Percentiles rank a stretch among this genome's conserved stretches.
Evolutionary conservation across 805 yeast genomes (phyloP).

Genomic region (Pichia rugopelliculosa): DNA sequence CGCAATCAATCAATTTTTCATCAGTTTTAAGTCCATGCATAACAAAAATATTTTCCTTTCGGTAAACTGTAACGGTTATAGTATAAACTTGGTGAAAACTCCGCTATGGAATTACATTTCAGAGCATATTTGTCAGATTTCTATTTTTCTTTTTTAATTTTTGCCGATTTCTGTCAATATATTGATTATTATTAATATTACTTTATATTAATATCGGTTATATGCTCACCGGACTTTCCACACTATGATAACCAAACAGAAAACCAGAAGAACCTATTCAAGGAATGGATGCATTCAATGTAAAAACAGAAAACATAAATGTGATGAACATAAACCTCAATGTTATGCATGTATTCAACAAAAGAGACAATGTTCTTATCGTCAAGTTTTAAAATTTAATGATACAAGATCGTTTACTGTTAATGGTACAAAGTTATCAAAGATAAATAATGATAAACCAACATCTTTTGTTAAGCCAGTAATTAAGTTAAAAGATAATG

Average conservation of each 20-base stretch:
- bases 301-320: conserved; percentile 36
- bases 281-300: conserved; percentile 41
- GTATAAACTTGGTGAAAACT: too few species aligned
- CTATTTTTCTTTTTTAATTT: too few species aligned
- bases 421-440: conserved; percentile 9
- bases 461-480: neutral
- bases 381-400: conserved; percentile 28
- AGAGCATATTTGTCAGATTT: too few species aligned
- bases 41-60: too few species aligned
- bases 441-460: neutral
- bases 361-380: conserved; percentile 33
- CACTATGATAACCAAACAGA: neutral
- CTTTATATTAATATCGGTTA: too few species aligned
- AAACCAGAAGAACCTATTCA: conserved; percentile 23
- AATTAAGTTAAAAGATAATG: neutral
- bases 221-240: neutral
- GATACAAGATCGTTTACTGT: conserved; percentile 25
- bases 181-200: too few species aligned
- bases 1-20: too few species aligned
- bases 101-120: too few species aligned
- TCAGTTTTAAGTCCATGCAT: too few species aligned
- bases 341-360: conserved; percentile 36
- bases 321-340: conserved; percentile 33
- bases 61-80: too few species aligned
- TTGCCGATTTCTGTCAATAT: too few species aligned